Evolutionary conservation across 2,329 filamentous ascomycete genomes (phyloP), one percentile per base, ranked within the genome.

Genomic region (Cladosporium cucumerinum): DNA sequence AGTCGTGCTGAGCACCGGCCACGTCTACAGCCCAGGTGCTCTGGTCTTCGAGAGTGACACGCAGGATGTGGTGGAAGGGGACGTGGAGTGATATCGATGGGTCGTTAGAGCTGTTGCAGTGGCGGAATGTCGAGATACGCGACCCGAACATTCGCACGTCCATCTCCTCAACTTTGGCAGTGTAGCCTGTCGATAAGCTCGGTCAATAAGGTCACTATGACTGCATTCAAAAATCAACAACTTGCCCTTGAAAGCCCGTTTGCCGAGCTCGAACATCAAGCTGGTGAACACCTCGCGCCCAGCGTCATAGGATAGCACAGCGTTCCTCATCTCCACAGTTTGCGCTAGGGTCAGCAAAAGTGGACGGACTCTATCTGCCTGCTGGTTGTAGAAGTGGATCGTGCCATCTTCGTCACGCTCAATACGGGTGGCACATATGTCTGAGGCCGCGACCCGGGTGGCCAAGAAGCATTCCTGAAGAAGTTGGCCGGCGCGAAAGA

Each of bases 401-500:
- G 34, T 11, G 5, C 49, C 54, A 7, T 52, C 61, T 4, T 64
- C 7, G 8, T 12, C 28, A 12, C 64, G 61, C 43, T 61, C 57
- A 36, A 66, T 48, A 8, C 23, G 57, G 0, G 2, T 34, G 23
- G 66, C 23, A 1, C 62, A 54, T 14, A 63, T 23, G 30, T 67
- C 65, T 36, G 64, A 69, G 12, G 63, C 66, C 30, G 32, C 43
- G 30, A 64, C 62, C n/a, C 65, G 60, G 2, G 63, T 63, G 2
- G 30, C 18, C 23, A 67, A 68, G 60, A 69, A 72, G 8, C 60
- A 36, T 14, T 61, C 25, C 18, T 70, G 66, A 6, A 70, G 61
- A 11, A 72, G 25, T 2, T 66, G 46, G 0, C 51, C 69, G 8
- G 68, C 70, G 16, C 72, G 70, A 18, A 68, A 68, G 43, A 72